Conservation (phyloP, 768 basidiomycete genomes). For the Boletus patriciae region DNA sequence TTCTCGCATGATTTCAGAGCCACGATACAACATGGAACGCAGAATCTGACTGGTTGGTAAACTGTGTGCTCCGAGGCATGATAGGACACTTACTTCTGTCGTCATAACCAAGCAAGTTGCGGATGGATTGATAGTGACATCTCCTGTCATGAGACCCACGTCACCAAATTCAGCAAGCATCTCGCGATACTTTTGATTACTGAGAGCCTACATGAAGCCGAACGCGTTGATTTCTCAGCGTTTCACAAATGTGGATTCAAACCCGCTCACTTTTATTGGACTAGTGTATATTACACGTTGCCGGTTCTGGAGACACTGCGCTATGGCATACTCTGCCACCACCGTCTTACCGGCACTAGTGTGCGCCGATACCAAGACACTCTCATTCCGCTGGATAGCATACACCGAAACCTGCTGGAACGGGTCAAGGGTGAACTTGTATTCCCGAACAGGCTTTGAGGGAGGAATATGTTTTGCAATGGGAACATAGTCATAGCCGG, state of each 20-base stretch:
- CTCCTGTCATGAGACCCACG: conserved; percentile 98
- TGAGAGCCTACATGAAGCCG: conserved; percentile 69
- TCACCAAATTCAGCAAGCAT: conserved; percentile 97
- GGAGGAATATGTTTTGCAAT: conserved; percentile 92
- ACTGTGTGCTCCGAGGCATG: neutral
- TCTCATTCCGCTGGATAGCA: conserved; percentile 96
- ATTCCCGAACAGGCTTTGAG: conserved; percentile 85
- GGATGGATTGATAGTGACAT: conserved; percentile 97
- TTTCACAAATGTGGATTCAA: conserved; percentile 8
- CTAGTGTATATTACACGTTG: conserved; percentile 98
- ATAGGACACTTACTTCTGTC: conserved; percentile 68
- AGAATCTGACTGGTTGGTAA: conserved; percentile 64
- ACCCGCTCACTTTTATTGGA: conserved; percentile 89
- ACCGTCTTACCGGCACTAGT: conserved; percentile 99
- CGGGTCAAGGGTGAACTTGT: conserved; percentile 96
- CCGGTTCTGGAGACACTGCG: conserved; percentile 89
- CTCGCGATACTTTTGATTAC: conserved; percentile 99
- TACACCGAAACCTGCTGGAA: conserved; percentile 95
- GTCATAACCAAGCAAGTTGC: conserved; percentile 99
- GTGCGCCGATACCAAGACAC: conserved; percentile 96
- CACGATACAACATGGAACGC: conserved; percentile 97
- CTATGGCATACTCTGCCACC: conserved; percentile 99
- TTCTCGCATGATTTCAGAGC: conserved; percentile 98
- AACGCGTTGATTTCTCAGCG: conserved; percentile 15
- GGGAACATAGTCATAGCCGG: conserved; percentile 85